Percentiles rank a stretch among this genome's conserved stretches.
Evolutionary conservation across 345 rosid genomes (phyloP).

Genomic region (Excoecaria agallocha): DNA sequence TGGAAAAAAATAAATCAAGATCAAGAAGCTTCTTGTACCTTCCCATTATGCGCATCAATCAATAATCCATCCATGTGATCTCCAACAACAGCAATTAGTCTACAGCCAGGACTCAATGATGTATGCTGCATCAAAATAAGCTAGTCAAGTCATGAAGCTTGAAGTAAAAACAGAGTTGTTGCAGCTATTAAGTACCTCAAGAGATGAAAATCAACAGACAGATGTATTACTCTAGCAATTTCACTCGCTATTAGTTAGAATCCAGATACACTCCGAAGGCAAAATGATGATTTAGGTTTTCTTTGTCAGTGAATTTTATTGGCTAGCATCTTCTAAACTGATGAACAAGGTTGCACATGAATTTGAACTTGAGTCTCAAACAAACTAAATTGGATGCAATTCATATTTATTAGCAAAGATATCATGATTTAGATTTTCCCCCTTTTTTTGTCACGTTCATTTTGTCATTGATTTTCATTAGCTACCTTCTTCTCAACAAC

Average conservation of each 20-base stretch:
- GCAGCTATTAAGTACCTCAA: neutral
- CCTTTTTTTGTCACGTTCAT: no score
- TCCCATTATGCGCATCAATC: slow-evolving; percentile 53
- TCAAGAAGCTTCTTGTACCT: slow-evolving; percentile 33
- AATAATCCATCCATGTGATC: slow-evolving; percentile 54
- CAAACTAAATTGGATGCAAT: neutral
- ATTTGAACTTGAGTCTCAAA: neutral
- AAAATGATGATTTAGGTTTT: neutral
- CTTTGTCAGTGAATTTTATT: neutral
- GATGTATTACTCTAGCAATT: no score
- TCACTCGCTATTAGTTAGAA: neutral
- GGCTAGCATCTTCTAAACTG: neutral
- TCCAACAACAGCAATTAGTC: slow-evolving; percentile 47
- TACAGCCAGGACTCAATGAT: slow-evolving; percentile 57
- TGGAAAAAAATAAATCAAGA: neutral
- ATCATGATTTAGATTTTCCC: no score
- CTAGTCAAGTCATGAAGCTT: neutral
- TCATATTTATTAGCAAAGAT: neutral
- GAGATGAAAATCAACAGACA: neutral
- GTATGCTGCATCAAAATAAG: slow-evolving; percentile 49
- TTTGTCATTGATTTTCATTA: no score
- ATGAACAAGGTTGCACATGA: neutral
- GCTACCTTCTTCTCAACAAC: neutral
- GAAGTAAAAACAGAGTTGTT: neutral
- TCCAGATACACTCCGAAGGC: neutral